These are phyloP conservation scores for Exophiala xenobiotica DNA, from an alignment of 2,329 filamentous ascomycete species.

Conservation along the genomic window DNA sequence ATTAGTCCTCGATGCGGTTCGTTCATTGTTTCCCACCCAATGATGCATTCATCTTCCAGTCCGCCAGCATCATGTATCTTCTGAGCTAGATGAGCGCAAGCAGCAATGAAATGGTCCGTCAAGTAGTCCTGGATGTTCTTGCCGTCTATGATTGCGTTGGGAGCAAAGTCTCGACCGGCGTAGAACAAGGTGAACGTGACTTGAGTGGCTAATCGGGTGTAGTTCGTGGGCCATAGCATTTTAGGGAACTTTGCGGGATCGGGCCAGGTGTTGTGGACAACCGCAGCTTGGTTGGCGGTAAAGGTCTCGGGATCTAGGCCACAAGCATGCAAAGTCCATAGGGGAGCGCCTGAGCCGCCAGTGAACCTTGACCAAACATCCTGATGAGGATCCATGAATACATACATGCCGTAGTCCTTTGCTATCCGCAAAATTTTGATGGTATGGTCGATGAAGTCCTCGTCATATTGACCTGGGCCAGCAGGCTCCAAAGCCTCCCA, in stretches of 20 bases:
- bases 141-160: conserved; percentile 91
- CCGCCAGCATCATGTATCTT: conserved; percentile 88
- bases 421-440: conserved; percentile 79
- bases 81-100: conserved; percentile 76
- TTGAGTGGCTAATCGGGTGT: conserved; percentile 79
- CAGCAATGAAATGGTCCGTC: conserved; percentile 78
- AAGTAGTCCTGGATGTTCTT: conserved; percentile 96
- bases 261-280: conserved; percentile 92
- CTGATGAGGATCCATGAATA: conserved; percentile 99
- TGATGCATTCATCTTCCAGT: conserved; percentile 79
- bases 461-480: conserved; percentile 88
- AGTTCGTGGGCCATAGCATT: conserved; percentile 99
- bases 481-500: conserved; percentile 98
- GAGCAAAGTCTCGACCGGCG: conserved; percentile 84
- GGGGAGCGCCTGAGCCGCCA: conserved; percentile 89
- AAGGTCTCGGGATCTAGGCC: conserved; percentile 87
- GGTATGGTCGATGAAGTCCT: conserved; percentile 89
- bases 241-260: conserved; percentile 86
- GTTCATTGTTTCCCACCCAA: conserved; percentile 96
- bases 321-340: conserved; percentile 96
- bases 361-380: conserved; percentile 98
- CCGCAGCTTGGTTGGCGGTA: conserved; percentile 79
- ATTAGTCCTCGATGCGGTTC: conserved; percentile 89
- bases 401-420: conserved; percentile 87
- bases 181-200: conserved; percentile 96